Evolutionary conservation across 495 filamentous ascomycete genomes (phyloP).

Genomic region (Neurospora sp.): DNA sequence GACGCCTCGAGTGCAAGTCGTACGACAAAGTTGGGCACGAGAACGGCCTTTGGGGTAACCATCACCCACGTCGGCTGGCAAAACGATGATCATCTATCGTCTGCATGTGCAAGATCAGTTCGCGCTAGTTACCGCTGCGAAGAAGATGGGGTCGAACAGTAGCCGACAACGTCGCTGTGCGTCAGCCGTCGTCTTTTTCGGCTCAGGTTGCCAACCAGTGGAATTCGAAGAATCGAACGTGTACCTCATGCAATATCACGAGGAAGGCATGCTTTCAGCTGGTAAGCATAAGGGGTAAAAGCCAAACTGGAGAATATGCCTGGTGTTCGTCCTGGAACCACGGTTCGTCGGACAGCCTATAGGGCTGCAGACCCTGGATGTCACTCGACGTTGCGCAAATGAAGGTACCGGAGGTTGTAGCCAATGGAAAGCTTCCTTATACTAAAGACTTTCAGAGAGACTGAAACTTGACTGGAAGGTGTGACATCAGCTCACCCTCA

Average conservation of each 20-base stretch:
- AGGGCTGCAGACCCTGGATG: constrained; percentile 17
- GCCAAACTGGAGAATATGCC: background rate
- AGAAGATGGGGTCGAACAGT: background rate
- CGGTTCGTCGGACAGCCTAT: constrained; percentile 6
- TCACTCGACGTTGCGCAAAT: constrained; percentile 9
- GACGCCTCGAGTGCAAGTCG: background rate
- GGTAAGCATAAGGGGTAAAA: background rate
- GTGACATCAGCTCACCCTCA: background rate
- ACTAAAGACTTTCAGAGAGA: background rate
- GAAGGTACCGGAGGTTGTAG: background rate
- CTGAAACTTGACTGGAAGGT: background rate
- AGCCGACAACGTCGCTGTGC: background rate
- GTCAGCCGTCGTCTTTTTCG: background rate
- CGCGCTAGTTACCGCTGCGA: background rate
- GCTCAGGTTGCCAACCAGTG: background rate
- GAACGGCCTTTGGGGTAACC: background rate
- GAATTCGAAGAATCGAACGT: background rate
- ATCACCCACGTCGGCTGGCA: background rate
- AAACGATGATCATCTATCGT: background rate
- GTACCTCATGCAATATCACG: background rate
- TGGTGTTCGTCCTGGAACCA: background rate
- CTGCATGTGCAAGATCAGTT: background rate
- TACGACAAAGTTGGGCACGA: background rate
- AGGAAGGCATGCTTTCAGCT: background rate
- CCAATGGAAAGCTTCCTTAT: background rate